Conservation (phyloP, 352 stramenopile genomes). For the Pythium folliculosum region DNA sequence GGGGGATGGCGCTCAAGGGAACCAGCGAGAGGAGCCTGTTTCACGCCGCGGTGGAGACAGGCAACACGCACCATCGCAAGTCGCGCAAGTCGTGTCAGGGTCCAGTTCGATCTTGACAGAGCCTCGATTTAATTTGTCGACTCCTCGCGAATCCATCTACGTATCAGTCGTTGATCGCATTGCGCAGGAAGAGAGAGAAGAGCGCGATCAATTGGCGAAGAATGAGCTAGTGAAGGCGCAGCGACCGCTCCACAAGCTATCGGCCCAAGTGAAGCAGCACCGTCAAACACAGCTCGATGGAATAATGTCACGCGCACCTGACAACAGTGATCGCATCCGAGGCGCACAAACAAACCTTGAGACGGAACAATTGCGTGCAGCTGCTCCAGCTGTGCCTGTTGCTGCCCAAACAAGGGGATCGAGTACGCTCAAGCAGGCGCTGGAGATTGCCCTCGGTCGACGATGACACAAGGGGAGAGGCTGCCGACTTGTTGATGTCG, state of each 20-base stretch:
- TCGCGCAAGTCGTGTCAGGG: slow-evolving; percentile 6
- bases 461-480: background rate
- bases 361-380: background rate
- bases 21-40: background rate
- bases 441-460: slow-evolving; percentile 2
- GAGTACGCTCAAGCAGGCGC: slow-evolving; percentile 2
- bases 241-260: slow-evolving; percentile 21
- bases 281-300: slow-evolving; percentile 44
- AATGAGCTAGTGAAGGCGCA: slow-evolving; percentile 3
- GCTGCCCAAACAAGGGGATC: background rate
- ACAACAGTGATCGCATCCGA: background rate
- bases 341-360: background rate
- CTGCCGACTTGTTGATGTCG: no score
- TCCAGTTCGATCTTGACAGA: slow-evolving; percentile 12
- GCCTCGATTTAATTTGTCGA: slow-evolving; percentile 34
- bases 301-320: background rate
- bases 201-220: background rate
- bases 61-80: background rate
- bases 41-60: background rate
- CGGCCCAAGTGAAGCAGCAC: slow-evolving; percentile 45
- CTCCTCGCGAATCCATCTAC: slow-evolving; percentile 56
- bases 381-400: background rate
- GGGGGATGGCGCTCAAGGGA: background rate
- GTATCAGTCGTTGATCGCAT: slow-evolving; percentile 29
- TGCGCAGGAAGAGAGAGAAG: slow-evolving; percentile 21